Percentiles rank a stretch among this genome's conserved stretches.
phyloP scores from a whole-genome alignment of 768 basidiomycete genomes.

The Chlorophyllum brunneum region DNA sequence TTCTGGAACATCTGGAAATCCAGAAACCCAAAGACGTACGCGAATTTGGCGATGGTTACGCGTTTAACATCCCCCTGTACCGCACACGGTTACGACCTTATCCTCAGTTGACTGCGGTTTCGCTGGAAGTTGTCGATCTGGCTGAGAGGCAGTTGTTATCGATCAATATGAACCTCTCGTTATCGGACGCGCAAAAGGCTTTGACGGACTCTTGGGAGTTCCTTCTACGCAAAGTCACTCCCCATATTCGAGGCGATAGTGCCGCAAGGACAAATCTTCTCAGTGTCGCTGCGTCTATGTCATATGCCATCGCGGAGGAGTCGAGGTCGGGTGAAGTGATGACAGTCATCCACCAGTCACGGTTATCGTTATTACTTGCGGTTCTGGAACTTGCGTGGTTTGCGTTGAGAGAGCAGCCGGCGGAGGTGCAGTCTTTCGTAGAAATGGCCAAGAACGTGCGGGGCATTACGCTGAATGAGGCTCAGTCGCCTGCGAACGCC shows the following conservation, averaged over 20 bases:
- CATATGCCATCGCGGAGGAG: slow-evolving; percentile 64
- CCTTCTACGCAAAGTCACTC: slow-evolving; percentile 59
- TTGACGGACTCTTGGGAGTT: slow-evolving; percentile 78
- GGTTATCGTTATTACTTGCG: slow-evolving; percentile 69
- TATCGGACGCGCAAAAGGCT: slow-evolving; percentile 73
- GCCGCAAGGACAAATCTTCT: slow-evolving; percentile 53
- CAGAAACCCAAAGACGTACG: slow-evolving; percentile 64
- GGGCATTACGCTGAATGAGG: slow-evolving; percentile 65
- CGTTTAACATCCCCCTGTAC: slow-evolving; percentile 61
- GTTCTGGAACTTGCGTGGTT: slow-evolving; percentile 83
- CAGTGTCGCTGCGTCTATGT: slow-evolving; percentile 56
- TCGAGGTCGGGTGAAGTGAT: slow-evolving; percentile 79
- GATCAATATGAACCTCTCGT: slow-evolving; percentile 85
- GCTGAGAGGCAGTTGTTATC: slow-evolving; percentile 60
- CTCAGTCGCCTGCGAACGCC: slow-evolving; percentile 70
- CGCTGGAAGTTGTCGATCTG: slow-evolving; percentile 32
- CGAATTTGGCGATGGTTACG: slow-evolving; percentile 76
- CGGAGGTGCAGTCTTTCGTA: slow-evolving; percentile 57
- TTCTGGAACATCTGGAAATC: slow-evolving; percentile 59
- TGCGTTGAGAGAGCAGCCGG: slow-evolving; percentile 47
- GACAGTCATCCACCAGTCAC: slow-evolving; percentile 71
- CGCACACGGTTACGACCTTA: slow-evolving; percentile 59
- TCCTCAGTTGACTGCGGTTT: slow-evolving; percentile 17
- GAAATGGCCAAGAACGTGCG: slow-evolving; percentile 58
- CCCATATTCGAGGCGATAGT: slow-evolving; percentile 61